phyloP scores from a whole-genome alignment of 169 alveolate genomes.

The Babesia caballi region DNA sequence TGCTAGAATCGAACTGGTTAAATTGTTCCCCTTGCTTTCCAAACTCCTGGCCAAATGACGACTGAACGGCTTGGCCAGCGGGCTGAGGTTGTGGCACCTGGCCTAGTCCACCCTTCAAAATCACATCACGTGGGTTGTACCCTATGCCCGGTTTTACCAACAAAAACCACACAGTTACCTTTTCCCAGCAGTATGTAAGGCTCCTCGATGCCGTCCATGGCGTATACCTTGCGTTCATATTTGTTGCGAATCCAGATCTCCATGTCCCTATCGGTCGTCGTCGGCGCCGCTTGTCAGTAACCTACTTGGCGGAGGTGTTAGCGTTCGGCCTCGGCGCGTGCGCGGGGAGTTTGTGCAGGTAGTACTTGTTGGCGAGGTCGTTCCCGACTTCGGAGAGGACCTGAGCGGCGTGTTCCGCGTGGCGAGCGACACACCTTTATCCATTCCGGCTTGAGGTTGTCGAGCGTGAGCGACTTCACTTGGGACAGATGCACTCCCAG shows the following conservation, averaged over 20 bases:
- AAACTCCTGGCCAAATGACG: no score
- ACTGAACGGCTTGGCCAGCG: neutral
- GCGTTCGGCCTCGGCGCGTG: constrained; percentile 38
- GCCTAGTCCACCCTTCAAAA: constrained; percentile 3
- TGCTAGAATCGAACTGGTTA: neutral
- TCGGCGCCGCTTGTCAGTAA: neutral
- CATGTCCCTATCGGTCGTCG: constrained; percentile 61
- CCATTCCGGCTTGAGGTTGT: constrained; percentile 86
- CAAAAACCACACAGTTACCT: constrained; percentile 1
- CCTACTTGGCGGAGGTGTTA: constrained; percentile 37
- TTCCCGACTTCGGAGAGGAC: constrained; percentile 62
- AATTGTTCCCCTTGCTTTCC: no score
- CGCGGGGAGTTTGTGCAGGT: constrained; percentile 68
- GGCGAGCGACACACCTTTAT: constrained; percentile 33
- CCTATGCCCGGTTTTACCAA: neutral
- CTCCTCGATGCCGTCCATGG: constrained; percentile 68
- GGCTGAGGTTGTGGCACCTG: neutral
- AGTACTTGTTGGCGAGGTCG: constrained; percentile 70
- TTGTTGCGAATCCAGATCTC: constrained; percentile 83
- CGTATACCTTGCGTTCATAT: constrained; percentile 78
- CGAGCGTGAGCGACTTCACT: constrained; percentile 91
- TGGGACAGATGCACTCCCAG: constrained; percentile 93
- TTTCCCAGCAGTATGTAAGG: constrained; percentile 56
- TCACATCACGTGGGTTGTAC: constrained; percentile 45
- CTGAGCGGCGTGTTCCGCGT: constrained; percentile 2